Percentiles rank a stretch among this genome's conserved stretches.
Evolutionary conservation across 768 basidiomycete genomes (phyloP).

Genomic region (Tulasnella sp.): DNA sequence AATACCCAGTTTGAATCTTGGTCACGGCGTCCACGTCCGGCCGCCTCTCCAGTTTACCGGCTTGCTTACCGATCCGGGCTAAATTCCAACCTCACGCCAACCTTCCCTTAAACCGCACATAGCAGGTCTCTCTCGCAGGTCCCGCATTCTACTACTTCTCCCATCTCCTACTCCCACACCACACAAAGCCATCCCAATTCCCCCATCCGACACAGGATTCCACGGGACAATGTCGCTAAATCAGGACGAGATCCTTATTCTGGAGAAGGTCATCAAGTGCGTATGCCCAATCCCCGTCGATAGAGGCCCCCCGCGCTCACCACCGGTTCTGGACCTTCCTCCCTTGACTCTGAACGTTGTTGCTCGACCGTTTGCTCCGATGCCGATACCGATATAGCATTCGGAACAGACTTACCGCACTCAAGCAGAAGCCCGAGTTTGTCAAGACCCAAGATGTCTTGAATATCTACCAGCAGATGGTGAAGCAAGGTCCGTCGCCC

Average conservation of each 20-base stretch:
- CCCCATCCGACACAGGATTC: background rate
- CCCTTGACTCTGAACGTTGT: conserved; percentile 25
- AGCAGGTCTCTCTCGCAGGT: conserved; percentile 7
- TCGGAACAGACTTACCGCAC: conserved; percentile 87
- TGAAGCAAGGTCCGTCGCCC: conserved; percentile 76
- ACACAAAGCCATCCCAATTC: background rate
- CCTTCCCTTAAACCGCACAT: conserved; percentile 24
- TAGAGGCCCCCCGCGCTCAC: conserved; percentile 4
- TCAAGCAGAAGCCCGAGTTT: conserved; percentile 90
- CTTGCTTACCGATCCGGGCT: conserved; percentile 28
- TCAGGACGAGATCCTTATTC: conserved; percentile 76
- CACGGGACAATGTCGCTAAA: conserved; percentile 28
- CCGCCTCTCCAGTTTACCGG: conserved; percentile 20
- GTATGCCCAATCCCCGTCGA: conserved; percentile 30
- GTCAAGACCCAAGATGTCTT: conserved; percentile 93
- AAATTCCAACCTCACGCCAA: conserved; percentile 22
- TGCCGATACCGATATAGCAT: conserved; percentile 52
- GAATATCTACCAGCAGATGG: conserved; percentile 84
- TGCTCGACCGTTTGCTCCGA: conserved; percentile 1
- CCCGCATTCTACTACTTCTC: conserved; percentile 12
- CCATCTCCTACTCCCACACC: conserved; percentile 18
- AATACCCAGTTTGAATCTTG: background rate
- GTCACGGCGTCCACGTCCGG: conserved; percentile 3
- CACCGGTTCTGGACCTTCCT: background rate
- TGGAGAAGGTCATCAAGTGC: conserved; percentile 91